A percentile compares a stretch with the other conserved stretches of the same genome.
phyloP scores from a whole-genome alignment of 2,329 filamentous ascomycete species.

The Claviceps paspali region DNA sequence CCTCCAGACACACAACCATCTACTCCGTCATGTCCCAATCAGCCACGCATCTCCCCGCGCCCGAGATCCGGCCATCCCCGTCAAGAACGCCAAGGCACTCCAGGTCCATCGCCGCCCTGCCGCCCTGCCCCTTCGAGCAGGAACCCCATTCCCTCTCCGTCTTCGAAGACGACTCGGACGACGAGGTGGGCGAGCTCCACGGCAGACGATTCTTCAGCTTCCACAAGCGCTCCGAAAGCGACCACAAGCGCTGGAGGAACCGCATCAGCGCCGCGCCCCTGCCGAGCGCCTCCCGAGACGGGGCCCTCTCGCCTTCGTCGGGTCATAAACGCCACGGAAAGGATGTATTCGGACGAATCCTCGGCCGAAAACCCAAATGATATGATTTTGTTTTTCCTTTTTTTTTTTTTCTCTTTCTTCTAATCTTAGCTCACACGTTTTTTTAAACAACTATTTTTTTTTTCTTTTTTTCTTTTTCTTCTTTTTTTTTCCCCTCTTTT shows the following conservation, averaged over 20 bases:
- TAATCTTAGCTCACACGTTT: too few relatives aligned
- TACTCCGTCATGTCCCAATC: slow-evolving; percentile 12
- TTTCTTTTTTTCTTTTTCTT: background rate
- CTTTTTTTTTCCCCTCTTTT: background rate
- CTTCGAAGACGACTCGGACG: slow-evolving; percentile 33
- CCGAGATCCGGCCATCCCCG: slow-evolving; percentile 7
- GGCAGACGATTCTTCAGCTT: slow-evolving; percentile 24
- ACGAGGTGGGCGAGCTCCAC: slow-evolving; percentile 15
- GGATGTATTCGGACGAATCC: slow-evolving; percentile 23
- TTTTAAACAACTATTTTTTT: too few relatives aligned
- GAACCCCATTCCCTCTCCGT: slow-evolving; percentile 24
- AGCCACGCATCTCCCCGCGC: slow-evolving; percentile 10
- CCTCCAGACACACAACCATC: slow-evolving; percentile 6
- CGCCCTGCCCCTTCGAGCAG: slow-evolving; percentile 11
- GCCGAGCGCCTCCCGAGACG: background rate
- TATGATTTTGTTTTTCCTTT: background rate
- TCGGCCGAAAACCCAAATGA: slow-evolving; percentile 17
- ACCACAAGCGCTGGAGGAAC: slow-evolving; percentile 11
- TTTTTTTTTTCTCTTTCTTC: background rate
- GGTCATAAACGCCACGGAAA: slow-evolving; percentile 15
- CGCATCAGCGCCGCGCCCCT: background rate
- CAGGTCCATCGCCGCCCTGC: slow-evolving; percentile 13
- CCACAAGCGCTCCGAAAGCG: slow-evolving; percentile 22
- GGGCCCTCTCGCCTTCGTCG: background rate
- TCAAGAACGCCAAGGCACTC: slow-evolving; percentile 11